Percentiles rank a stretch among this genome's conserved stretches.
Evolutionary conservation across 75 land plant species (phyloP).

Genomic region (Pseudotsuga menziesii): DNA sequence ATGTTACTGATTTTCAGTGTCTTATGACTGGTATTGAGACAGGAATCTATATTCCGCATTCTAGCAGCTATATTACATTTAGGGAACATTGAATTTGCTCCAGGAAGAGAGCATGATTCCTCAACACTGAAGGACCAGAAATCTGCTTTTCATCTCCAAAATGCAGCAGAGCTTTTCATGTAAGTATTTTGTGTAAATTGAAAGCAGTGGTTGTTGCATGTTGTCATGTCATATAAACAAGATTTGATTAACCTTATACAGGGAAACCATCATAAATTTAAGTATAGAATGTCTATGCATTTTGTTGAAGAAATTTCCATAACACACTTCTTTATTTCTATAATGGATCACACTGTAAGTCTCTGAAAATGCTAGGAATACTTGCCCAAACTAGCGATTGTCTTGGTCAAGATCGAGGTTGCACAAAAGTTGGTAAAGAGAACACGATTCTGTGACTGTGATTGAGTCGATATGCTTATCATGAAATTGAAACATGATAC

Average conservation of each 20-base stretch:
- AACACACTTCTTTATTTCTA: neutral
- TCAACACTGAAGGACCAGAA: constrained; percentile 63
- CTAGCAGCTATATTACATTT: constrained; percentile 84
- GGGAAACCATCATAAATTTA: neutral
- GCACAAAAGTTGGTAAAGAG: neutral
- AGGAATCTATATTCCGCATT: constrained; percentile 86
- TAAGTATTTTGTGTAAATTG: constrained; percentile 22
- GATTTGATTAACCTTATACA: neutral
- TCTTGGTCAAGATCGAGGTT: neutral
- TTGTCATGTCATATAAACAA: neutral
- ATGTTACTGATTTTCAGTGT: constrained; percentile 10
- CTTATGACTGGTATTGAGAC: constrained; percentile 1
- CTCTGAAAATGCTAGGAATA: neutral
- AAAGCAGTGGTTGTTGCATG: neutral
- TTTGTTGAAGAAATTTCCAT: neutral
- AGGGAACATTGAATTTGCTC: constrained; percentile 82
- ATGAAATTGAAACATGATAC: neutral
- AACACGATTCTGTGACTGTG: neutral
- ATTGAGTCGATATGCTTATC: neutral
- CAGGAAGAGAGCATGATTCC: constrained; percentile 84
- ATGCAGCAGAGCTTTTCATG: constrained; percentile 68
- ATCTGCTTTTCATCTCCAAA: constrained; percentile 57
- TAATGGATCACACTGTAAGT: neutral
- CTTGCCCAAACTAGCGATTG: neutral
- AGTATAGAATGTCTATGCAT: neutral